Base-by-base conservation (phyloP, 2,329 filamentous ascomycete genomes). In the Periconia macrospinosa region DNA sequence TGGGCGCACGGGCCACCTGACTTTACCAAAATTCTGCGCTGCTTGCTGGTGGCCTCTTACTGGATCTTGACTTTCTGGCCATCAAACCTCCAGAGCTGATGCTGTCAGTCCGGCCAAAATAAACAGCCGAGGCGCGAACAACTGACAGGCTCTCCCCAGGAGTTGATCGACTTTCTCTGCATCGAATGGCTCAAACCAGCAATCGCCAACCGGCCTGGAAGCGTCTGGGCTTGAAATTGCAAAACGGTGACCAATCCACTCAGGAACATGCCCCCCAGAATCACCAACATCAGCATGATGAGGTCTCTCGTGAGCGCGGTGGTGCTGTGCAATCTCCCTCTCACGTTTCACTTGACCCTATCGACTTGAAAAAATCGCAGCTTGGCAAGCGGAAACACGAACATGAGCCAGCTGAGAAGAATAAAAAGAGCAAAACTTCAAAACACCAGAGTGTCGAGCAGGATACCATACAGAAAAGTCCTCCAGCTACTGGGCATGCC, bases 171-270 rank as follows among this genome's bases (percentile, higher is more conserved):
- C 67, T 68, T 67, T 65, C 60, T 67, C 62, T 46, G 51, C 33
- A n/a, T 56, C 66, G 50, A 55, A 72, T 73, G 69, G 62, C 58
- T 51, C 57, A 60, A 55, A 45, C 56, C 43, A 57, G 47, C 47
- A 37, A 27, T 27, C 61, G 60, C 52, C 57, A 73, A 48, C 83
- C 84, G 30, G 83, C 84, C 55, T 86, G 83, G 83, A 85, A 85
- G 68, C 77, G 81, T 65, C 72, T 86, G 51, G 83, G 83, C 35
- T 74, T 86, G 56, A 85, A 85, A 73, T 74, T 84, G 61, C 86
- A 85, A 69, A 79, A 79, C 65, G 76, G 78, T 44, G 76, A 79
- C 51, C 65, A 68, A 62, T 59, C 68, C 62, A 62, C 61, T 64
- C 64, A 63, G 62, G 60, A 60, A 14, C 54, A 57, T 53, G 45